A percentile compares a stretch with the other conserved stretches of the same genome.
Conservation (phyloP, 2,329 filamentous ascomycete species). For the Escovopsis sp. region DNA sequence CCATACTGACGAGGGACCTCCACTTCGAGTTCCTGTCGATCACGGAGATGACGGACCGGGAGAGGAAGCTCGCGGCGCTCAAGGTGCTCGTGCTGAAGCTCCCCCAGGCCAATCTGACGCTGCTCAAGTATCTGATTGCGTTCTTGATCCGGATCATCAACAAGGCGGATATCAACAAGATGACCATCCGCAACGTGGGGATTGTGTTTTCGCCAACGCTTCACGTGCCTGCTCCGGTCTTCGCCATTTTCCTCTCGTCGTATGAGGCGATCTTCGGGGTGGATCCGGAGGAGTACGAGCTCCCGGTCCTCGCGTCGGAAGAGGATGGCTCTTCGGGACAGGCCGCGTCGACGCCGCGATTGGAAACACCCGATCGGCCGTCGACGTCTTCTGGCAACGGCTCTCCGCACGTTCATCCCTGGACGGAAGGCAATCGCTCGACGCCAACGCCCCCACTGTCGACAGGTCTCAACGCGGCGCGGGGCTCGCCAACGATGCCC, state of each 20-base stretch:
- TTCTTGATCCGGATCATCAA: constrained; percentile 90
- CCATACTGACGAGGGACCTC: constrained; percentile 79
- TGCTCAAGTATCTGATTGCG: constrained; percentile 71
- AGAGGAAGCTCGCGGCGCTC: constrained; percentile 63
- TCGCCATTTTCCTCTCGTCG: constrained; percentile 85
- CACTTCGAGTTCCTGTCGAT: constrained; percentile 79
- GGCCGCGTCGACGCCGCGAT: constrained; percentile 16
- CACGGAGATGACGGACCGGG: constrained; percentile 60
- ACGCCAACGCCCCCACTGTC: constrained; percentile 38
- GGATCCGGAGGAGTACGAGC: constrained; percentile 48
- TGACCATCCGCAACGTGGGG: constrained; percentile 93
- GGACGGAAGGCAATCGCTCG: constrained; percentile 20
- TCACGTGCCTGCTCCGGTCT: constrained; percentile 89
- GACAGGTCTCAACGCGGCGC: constrained; percentile 15
- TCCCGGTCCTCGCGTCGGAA: constrained; percentile 30
- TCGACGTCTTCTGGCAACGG: constrained; percentile 33
- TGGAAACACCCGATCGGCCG: constrained; percentile 28
- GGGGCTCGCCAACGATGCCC: constrained; percentile 31
- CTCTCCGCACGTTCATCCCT: constrained; percentile 29
- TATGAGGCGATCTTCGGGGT: constrained; percentile 74
- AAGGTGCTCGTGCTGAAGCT: constrained; percentile 67
- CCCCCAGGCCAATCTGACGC: constrained; percentile 63
- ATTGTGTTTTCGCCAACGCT: constrained; percentile 96
- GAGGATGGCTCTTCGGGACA: constrained; percentile 19
- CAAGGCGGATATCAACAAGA: constrained; percentile 84